Evolutionary conservation across 768 basidiomycete species (phyloP).

Genomic region (Tubosaeta sp.): DNA sequence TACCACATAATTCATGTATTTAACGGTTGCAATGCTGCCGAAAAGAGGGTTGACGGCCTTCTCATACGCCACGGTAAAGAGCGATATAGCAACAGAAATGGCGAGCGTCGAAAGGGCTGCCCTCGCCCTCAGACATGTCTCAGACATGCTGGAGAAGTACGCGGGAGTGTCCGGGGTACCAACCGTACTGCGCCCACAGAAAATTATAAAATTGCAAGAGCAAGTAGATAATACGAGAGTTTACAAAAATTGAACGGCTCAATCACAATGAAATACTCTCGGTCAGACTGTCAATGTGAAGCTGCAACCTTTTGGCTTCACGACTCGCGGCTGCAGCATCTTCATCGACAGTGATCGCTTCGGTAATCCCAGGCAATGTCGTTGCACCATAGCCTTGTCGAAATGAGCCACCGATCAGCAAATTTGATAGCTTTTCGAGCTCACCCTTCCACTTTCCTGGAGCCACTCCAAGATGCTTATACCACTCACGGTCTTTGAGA

Average conservation of each 20-base stretch:
- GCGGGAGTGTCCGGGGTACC: too few relatives aligned
- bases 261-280: constrained; percentile 23
- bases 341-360: constrained; percentile 69
- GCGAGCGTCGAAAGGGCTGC: constrained; percentile 24
- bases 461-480: constrained; percentile 83
- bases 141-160: background rate
- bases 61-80: constrained; percentile 59
- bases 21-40: constrained; percentile 51
- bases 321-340: constrained; percentile 56
- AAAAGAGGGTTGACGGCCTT: constrained; percentile 67
- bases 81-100: constrained; percentile 40
- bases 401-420: constrained; percentile 1
- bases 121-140: constrained; percentile 12
- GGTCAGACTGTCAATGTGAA: constrained; percentile 49
- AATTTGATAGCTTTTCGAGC: constrained; percentile 13
- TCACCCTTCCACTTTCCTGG: constrained; percentile 84
- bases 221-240: background rate
- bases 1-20: constrained; percentile 42
- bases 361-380: constrained; percentile 76
- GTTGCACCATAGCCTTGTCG: constrained; percentile 77
- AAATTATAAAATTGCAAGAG: too few relatives aligned
- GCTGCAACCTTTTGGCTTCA: constrained; percentile 59
- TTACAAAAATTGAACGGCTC: background rate
- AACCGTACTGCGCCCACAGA: too few relatives aligned
- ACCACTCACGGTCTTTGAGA: constrained; percentile 83